Evolutionary conservation across 495 filamentous ascomycete species (phyloP).

Genomic region (Penicillium waksmanii): DNA sequence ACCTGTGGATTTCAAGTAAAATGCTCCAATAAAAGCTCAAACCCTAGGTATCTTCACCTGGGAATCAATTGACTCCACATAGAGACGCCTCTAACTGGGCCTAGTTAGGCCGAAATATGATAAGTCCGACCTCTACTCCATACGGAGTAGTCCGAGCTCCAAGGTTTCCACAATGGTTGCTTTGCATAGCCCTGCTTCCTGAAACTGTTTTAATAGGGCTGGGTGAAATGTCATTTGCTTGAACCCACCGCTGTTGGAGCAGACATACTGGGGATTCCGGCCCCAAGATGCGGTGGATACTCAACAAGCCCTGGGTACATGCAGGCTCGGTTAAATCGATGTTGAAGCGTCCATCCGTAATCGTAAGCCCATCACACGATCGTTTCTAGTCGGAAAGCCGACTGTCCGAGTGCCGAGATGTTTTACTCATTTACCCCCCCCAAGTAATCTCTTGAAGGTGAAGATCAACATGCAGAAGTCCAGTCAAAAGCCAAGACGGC

Average conservation of each 20-base stretch:
- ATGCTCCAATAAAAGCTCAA: too few species aligned
- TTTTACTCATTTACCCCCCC: background rate
- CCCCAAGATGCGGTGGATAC: too few species aligned
- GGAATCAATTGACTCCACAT: too few species aligned
- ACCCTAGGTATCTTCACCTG: too few species aligned
- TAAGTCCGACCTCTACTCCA: too few species aligned
- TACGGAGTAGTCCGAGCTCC: background rate
- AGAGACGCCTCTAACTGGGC: too few species aligned
- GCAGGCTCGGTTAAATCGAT: slow-evolving; percentile 2
- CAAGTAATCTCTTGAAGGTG: background rate
- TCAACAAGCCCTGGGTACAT: background rate
- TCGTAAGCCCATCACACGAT: background rate
- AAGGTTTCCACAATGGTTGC: background rate
- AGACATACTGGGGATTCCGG: background rate
- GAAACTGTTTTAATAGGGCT: background rate
- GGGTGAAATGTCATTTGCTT: background rate
- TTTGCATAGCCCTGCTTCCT: background rate
- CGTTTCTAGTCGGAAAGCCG: background rate
- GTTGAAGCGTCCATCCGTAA: background rate
- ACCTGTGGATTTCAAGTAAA: too few species aligned
- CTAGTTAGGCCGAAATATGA: too few species aligned
- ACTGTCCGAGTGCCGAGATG: background rate
- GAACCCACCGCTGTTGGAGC: background rate
- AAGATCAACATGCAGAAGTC: background rate
- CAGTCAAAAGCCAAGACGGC: background rate